Base-by-base conservation (phyloP, 495 filamentous ascomycete genomes). In the Aspergillus leporis region DNA sequence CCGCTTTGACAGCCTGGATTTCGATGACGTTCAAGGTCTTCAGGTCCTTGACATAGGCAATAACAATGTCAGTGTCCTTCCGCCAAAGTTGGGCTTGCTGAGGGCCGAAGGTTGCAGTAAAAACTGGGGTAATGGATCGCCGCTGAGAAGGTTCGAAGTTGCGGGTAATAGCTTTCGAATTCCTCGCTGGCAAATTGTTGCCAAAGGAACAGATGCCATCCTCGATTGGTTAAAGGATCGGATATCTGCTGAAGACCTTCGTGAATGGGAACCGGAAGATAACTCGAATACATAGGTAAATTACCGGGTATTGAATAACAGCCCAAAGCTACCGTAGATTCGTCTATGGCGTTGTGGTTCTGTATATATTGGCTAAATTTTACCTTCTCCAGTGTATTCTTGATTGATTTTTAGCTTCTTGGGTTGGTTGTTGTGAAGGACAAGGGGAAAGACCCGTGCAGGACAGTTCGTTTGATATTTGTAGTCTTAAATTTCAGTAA, bases 201-300 rank as follows among this genome's bases (percentile, higher is more conserved):
- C 92, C 55, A 90, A 92, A 58, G 93, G 93, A 8, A 96, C 92
- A 0, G 91, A 95, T 66, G 86, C 89, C 18, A 83, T 91, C n/a
- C 76, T 96, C 63, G 80, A 88, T 51, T 98, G 90, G 88, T 68
- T 96, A 56, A 85, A 89, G 58, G 88, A 89, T 50, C 83, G 87
- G 58, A 87, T 98, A 38, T 88, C 90, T 0, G 81, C 79, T 13
- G 83, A 84, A 23, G 90, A 90, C 25, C 58, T 78, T 23, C 62
- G 61, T 22, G 71, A 73, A 53, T 78, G 66, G 68, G 77, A 78
- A 59, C 55, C 62, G 22, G 66, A 64, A 25, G 61, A 68, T 19
- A 66, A 66, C 34, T 36, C 22, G n/a, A 57, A 56, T 25, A 18
- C 16, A n/a, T 41, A 41, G 16, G 38, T 3, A 41, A 14, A 16